Evolutionary conservation across 2,329 filamentous ascomycete genomes (phyloP), one percentile per base, ranked within the genome.

Genomic region (Alternaria tenuissima): DNA sequence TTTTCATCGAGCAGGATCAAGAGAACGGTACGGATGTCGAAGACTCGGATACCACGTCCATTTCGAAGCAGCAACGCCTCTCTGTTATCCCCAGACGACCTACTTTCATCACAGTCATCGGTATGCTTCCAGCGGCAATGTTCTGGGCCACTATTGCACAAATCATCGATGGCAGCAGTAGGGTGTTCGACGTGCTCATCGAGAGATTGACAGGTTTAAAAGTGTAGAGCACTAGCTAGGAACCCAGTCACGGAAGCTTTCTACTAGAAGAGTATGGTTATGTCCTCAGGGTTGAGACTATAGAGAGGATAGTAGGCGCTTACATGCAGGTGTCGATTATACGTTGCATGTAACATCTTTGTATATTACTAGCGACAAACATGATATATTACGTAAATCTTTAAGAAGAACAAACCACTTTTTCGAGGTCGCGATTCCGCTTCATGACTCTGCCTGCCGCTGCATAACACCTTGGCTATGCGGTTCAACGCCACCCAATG

Each of bases 121-220:
- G 47, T 12, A 62, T 74, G 66, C 55, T 75, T 9, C 74, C 74
- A 7, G 54, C 54, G 18, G 63, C 66, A n/a, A 62, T 75, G 59
- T 69, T 75, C 47, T 75, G 68, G 68, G 53, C 44, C 8, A 62
- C 63, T 32, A 65, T 56, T 11, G 52, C 55, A 38, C 53, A 44
- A 7, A 34, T 69, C 9, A 61, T 52, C 5, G 36, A 48, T 11
- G 54, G 56, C 7, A 47, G 58, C 14, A 53, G 39, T 22, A 59
- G 46, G 22, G 58, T 57, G 2, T 63, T 66, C 39, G 60, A 67
- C n/a, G 20, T n/a, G 39, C 30, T 62, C 5, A 43, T 67, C 1
- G 51, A 61, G 36, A 61, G 44, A n/a, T 20, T 69, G 28, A 57
- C 54, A 1, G 52, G 56, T 2, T 16, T 66, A 18, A 34, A 44